Base-by-base conservation (phyloP, 805 yeast genomes). In the Cyberlindnera lachancei region DNA sequence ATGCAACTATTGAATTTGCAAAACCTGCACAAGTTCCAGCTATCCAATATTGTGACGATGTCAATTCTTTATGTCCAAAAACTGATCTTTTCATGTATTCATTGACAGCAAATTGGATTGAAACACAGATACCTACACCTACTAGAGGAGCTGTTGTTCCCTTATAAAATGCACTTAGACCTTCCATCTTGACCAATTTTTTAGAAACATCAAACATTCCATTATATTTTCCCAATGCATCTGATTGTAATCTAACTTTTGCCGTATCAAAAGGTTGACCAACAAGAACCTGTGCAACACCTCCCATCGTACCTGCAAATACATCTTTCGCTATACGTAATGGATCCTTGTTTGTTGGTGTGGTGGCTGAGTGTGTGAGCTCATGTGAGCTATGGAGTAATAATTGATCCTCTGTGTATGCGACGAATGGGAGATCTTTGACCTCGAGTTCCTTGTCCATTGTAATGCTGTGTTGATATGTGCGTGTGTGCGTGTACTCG, bases 241-340 rank as follows among this genome's bases (percentile, higher is more conserved):
- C 86, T 3, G 94, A 79, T 53, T 92, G 97, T 30, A 90, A 66
- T 31, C 97, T 68, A 15, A 92, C 97, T 59, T 90, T 90, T 27
- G 92, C 85, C 9, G 95, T 84, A 56, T 88, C 97, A 51, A 88
- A 88, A 5, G 97, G 96, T 58, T 92, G 97, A 17, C 98, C 98
- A 7, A 81, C 83, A 20, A 92, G 63, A 6, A 92, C 97, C 61
- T 92, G 98, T 6, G 96, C 94, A 16, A 92, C 74, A 34, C 98
- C 98, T 35, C 97, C 97, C 50, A 80, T 70, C 14, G 96, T 90
- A 14, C 98, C 98, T 4, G 94, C 94, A 34, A 46, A 39, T 4
- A 50, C 38, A 24, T 50, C 55, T 26, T 50, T 50, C 3, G 40
- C 39, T 5, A 48, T 51, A 31, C 55, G 41, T 7, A 34, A 36